phyloP scores from a whole-genome alignment of 768 basidiomycete species.

The Boletus rubroflammeus region DNA sequence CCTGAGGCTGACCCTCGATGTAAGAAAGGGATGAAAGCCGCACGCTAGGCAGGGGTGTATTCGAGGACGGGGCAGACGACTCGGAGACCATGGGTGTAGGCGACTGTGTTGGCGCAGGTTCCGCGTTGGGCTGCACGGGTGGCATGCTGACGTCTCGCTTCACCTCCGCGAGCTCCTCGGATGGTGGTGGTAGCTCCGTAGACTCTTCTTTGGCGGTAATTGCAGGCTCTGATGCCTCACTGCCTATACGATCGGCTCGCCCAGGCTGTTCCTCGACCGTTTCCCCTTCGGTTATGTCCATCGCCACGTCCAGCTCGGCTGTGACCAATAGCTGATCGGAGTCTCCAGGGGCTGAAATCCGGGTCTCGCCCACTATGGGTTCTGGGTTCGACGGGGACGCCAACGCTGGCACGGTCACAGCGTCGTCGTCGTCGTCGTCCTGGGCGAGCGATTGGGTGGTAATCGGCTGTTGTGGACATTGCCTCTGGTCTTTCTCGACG shows the following conservation, averaged over 20 bases:
- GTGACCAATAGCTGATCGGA: slow-evolving; percentile 24
- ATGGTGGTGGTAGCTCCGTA: slow-evolving; percentile 5
- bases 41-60: neutral
- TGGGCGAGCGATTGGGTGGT: neutral
- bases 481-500: slow-evolving; percentile 16
- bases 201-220: slow-evolving; percentile 3
- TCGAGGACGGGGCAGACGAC: slow-evolving; percentile 5
- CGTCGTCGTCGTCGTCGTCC: slow-evolving; percentile 1
- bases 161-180: slow-evolving; percentile 12
- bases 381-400: slow-evolving; percentile 9
- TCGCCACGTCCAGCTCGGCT: slow-evolving; percentile 22
- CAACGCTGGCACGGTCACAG: neutral
- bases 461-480: neutral
- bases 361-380: slow-evolving; percentile 3
- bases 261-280: slow-evolving; percentile 11
- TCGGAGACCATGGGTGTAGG: slow-evolving; percentile 12
- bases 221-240: neutral
- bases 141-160: slow-evolving; percentile 28
- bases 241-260: slow-evolving; percentile 6
- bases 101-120: slow-evolving; percentile 8
- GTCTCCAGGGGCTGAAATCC: slow-evolving; percentile 4
- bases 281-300: slow-evolving; percentile 22
- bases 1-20: slow-evolving; percentile 27
- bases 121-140: slow-evolving; percentile 10
- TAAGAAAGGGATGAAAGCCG: slow-evolving; percentile 23